Conservation (phyloP, 805 yeast species). For the Pichia thaimueangensis region DNA sequence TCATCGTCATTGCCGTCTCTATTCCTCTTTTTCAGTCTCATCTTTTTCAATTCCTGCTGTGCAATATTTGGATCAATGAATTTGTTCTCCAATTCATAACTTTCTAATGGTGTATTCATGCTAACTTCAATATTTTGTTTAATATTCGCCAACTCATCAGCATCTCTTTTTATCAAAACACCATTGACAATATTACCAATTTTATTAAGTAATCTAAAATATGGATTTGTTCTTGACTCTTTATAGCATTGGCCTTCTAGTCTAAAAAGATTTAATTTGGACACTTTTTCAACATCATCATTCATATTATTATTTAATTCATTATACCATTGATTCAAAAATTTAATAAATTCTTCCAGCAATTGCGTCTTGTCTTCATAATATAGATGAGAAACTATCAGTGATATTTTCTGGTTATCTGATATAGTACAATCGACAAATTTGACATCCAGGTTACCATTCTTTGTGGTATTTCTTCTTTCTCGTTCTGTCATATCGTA, state of each 20-base stretch:
- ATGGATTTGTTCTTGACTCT: conserved; percentile 11
- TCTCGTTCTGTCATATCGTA: conserved; percentile 27
- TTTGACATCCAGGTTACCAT: conserved; percentile 13
- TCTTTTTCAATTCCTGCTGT: neutral
- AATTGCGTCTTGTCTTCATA: conserved; percentile 41
- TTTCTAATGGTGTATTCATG: conserved; percentile 20
- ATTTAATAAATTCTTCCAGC: conserved; percentile 37
- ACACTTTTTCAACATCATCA: neutral
- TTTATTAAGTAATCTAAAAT: conserved; percentile 20
- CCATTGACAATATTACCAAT: conserved; percentile 20
- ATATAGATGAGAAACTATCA: conserved; percentile 20
- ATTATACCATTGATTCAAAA: conserved; percentile 14
- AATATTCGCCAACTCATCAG: conserved; percentile 10
- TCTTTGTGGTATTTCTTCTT: conserved; percentile 23
- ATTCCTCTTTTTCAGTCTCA: conserved; percentile 1
- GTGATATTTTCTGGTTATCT: conserved; percentile 21
- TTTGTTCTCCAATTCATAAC: conserved; percentile 19
- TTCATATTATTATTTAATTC: conserved; percentile 7
- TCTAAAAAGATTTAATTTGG: conserved; percentile 5
- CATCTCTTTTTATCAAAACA: conserved; percentile 6
- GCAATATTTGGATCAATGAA: conserved; percentile 12
- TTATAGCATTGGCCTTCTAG: conserved; percentile 7
- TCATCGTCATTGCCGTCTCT: conserved; percentile 11
- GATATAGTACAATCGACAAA: conserved; percentile 18
- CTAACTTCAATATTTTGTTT: conserved; percentile 17